Percentiles rank a stretch among this genome's conserved stretches.
These are phyloP conservation scores for Scleroderma citrinum DNA, from an alignment of 768 basidiomycete genomes.

Conservation along the genomic window DNA sequence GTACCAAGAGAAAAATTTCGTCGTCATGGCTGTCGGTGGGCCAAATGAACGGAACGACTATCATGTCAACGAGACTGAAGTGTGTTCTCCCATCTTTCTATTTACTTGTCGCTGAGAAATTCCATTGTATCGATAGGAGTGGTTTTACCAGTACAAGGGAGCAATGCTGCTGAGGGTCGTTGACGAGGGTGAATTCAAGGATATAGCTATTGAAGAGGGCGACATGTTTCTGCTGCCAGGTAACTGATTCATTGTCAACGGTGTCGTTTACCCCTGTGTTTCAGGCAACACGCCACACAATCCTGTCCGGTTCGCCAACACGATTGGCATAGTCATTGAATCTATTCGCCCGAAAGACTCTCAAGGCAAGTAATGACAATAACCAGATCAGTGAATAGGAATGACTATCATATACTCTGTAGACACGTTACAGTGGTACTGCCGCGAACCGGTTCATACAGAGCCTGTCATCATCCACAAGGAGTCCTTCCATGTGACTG, in stretches of 20 bases:
- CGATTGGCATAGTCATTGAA: slow-evolving; percentile 89
- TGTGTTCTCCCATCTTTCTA: slow-evolving; percentile 20
- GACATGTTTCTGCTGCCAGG: slow-evolving; percentile 96
- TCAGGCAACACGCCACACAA: slow-evolving; percentile 95
- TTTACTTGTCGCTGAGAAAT: not conserved
- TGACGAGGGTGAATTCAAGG: slow-evolving; percentile 72
- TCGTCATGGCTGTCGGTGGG: slow-evolving; percentile 95
- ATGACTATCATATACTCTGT: slow-evolving; percentile 1
- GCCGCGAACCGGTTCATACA: slow-evolving; percentile 53
- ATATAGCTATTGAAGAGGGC: slow-evolving; percentile 88
- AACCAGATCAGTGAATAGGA: not conserved
- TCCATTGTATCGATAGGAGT: slow-evolving; percentile 51
- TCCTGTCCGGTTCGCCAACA: slow-evolving; percentile 85
- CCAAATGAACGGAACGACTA: slow-evolving; percentile 94
- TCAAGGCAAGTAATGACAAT: slow-evolving; percentile 46
- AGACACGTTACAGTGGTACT: slow-evolving; percentile 96
- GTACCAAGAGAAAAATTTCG: slow-evolving; percentile 77
- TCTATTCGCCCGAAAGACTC: slow-evolving; percentile 71
- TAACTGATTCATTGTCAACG: slow-evolving; percentile 26
- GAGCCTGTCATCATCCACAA: slow-evolving; percentile 75
- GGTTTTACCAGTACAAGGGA: slow-evolving; percentile 98
- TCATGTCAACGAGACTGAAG: slow-evolving; percentile 94
- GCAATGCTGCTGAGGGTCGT: slow-evolving; percentile 86
- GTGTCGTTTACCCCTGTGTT: not conserved
- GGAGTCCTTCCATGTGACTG: slow-evolving; percentile 80